Evolutionary conservation across 495 filamentous ascomycete genomes (phyloP).

Genomic region (Aspergillus heteromorphus): DNA sequence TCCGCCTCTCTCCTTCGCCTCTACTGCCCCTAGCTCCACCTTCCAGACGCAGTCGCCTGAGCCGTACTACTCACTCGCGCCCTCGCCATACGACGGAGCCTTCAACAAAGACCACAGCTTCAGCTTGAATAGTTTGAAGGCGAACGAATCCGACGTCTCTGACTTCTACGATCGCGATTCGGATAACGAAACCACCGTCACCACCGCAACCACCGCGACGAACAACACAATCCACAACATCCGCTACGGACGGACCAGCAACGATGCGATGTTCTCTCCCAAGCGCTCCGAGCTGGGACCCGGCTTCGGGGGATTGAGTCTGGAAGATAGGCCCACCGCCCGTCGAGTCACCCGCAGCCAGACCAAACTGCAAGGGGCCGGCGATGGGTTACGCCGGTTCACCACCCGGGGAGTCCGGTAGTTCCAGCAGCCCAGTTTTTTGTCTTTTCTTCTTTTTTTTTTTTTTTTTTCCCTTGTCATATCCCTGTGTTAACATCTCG

Average conservation of each 20-base stretch:
- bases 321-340: constrained; percentile 34
- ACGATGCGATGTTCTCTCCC: constrained; percentile 26
- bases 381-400: not conserved
- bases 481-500: not conserved
- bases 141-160: constrained; percentile 26
- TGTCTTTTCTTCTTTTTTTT: not conserved
- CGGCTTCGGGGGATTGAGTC: constrained; percentile 36
- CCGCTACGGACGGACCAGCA: constrained; percentile 26
- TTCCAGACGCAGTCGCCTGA: constrained; percentile 27
- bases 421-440: not conserved
- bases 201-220: constrained; percentile 30
- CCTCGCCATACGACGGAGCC: constrained; percentile 7
- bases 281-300: constrained; percentile 32
- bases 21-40: constrained; percentile 26
- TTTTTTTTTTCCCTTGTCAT: not conserved
- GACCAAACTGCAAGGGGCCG: constrained; percentile 17
- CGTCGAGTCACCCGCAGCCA: constrained; percentile 41
- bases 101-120: constrained; percentile 29
- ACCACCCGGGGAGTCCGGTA: not conserved
- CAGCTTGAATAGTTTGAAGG: constrained; percentile 32
- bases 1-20: constrained; percentile 29
- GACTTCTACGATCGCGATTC: constrained; percentile 38
- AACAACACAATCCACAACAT: constrained; percentile 38
- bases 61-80: constrained; percentile 19
- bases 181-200: constrained; percentile 38